Percentiles rank a stretch among this genome's conserved stretches.
Evolutionary conservation across 345 rosid species (phyloP).

Genomic region (Anacardium occidentale): DNA sequence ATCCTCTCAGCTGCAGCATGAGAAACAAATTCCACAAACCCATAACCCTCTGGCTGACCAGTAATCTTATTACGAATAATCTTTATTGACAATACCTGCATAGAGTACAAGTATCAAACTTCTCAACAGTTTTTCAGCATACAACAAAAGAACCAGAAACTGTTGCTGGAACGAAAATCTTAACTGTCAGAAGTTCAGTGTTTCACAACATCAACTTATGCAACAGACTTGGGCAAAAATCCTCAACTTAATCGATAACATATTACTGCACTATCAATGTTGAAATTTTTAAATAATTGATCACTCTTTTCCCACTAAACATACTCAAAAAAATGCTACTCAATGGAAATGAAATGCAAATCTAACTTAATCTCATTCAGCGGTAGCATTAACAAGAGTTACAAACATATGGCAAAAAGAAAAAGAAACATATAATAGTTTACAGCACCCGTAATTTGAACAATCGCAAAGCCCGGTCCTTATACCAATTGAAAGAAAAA

Average conservation of each 20-base stretch:
- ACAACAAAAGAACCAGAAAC: not conserved
- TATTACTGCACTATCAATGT: not conserved
- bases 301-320: not conserved
- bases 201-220: not conserved
- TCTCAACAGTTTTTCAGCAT: not conserved
- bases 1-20: constrained; percentile 90
- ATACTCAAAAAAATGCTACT: not conserved
- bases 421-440: not conserved
- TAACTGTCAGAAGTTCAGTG: not conserved
- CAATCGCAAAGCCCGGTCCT: not conserved
- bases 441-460: not conserved
- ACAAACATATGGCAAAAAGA: not conserved
- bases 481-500: not conserved
- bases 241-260: not conserved
- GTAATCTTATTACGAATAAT: constrained; percentile 94
- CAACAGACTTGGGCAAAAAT: not conserved
- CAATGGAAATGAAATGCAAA: not conserved
- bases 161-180: not conserved
- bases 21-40: constrained; percentile 86
- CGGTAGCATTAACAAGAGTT: not conserved
- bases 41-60: constrained; percentile 95
- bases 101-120: not conserved
- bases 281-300: not conserved
- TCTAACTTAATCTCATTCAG: not conserved
- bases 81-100: constrained; percentile 84